Conservation (phyloP, 495 filamentous ascomycete species). For the Rhizodiscina lignyota region DNA sequence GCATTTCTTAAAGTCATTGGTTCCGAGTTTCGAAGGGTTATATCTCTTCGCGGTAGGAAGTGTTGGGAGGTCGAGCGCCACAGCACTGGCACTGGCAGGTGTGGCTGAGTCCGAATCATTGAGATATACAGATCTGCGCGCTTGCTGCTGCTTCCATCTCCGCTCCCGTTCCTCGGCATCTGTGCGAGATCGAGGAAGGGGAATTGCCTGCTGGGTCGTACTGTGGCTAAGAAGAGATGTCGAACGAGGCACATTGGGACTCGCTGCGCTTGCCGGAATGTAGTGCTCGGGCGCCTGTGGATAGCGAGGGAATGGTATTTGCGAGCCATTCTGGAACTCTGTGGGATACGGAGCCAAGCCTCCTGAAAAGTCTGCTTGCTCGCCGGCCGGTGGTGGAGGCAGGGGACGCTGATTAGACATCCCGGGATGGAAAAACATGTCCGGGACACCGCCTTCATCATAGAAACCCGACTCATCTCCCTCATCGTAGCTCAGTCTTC, state of each 20-base stretch:
- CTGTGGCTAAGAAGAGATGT: conserved; percentile 61
- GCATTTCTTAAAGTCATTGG: conserved; percentile 73
- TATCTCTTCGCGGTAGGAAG: conserved; percentile 36
- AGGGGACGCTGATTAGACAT: conserved; percentile 48
- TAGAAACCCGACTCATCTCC: conserved; percentile 55
- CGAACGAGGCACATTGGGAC: conserved; percentile 53
- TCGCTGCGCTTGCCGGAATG: conserved; percentile 3
- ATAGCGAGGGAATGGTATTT: neutral
- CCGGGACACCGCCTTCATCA: conserved; percentile 38
- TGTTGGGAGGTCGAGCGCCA: conserved; percentile 30
- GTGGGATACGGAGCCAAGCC: neutral
- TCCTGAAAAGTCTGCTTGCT: conserved; percentile 4
- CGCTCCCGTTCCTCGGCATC: conserved; percentile 56
- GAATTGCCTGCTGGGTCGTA: conserved; percentile 60
- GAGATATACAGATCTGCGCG: conserved; percentile 25
- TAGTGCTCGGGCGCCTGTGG: conserved; percentile 6
- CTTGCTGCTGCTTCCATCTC: conserved; percentile 31
- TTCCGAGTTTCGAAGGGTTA: conserved; percentile 69
- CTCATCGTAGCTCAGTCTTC: conserved; percentile 81
- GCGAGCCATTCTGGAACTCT: neutral
- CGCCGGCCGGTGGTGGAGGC: conserved; percentile 52
- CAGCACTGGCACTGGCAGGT: conserved; percentile 30
- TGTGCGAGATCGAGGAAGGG: conserved; percentile 82
- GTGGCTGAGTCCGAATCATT: conserved; percentile 27
- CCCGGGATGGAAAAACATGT: conserved; percentile 88